A percentile compares a stretch with the other conserved stretches of the same genome.
Conservation (phyloP, 164 flowering plant genomes). For the Nymphaea thermarum region DNA sequence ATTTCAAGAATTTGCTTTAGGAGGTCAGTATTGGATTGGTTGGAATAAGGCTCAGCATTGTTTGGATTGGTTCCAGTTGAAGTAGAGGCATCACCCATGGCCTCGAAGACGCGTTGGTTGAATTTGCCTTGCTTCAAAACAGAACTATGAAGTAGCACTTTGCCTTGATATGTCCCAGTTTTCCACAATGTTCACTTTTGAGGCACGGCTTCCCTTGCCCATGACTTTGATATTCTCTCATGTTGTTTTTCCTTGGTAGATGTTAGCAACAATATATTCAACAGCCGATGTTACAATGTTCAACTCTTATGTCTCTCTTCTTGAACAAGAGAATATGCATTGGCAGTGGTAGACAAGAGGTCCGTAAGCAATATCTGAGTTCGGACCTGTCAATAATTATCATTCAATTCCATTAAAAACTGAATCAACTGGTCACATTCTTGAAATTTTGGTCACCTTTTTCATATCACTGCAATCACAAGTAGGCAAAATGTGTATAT, state of each 20-base stretch:
- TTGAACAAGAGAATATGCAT: not conserved
- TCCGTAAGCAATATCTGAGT: not conserved
- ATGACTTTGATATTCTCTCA: not conserved
- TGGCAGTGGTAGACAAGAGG: not conserved
- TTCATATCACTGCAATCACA: constrained; percentile 4
- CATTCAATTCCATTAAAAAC: no score
- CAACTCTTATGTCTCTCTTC: not conserved
- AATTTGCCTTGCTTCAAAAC: not conserved
- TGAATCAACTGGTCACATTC: no score
- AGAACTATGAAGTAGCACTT: not conserved
- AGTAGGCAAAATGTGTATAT: not conserved
- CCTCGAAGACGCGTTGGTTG: not conserved
- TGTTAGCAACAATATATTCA: not conserved
- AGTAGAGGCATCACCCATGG: not conserved
- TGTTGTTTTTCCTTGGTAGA: not conserved
- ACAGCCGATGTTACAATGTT: not conserved
- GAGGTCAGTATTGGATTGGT: no score
- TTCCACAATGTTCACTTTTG: not conserved
- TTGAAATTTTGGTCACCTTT: not conserved
- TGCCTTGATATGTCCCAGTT: not conserved
- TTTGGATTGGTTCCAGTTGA: not conserved
- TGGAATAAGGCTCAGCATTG: not conserved
- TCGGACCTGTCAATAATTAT: no score
- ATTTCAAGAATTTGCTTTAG: not conserved
- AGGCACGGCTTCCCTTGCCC: not conserved